Base-by-base conservation (phyloP, 352 stramenopile species). In the Discostella stelligera region DNA sequence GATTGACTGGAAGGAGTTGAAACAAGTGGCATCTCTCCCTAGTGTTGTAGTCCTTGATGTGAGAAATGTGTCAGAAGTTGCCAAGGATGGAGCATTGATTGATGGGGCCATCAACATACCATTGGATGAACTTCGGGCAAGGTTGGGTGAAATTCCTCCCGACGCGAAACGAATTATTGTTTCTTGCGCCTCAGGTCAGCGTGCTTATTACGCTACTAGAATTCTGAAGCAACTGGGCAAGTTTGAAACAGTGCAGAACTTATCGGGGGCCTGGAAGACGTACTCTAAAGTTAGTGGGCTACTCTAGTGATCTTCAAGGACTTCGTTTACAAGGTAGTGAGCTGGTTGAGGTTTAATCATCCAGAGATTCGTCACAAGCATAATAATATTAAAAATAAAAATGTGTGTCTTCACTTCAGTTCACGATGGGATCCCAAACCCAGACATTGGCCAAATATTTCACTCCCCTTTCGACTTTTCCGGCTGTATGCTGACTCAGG, bases 361-460 rank as follows among this genome's bases (percentile, higher is more conserved):
- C 7, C 37, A 44, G 7, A 14, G 1, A 44, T 44, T 44, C 1
- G 7, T 44, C 27, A 32, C 27, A 32, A 32, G 37, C 37, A 44
- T 8, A 10, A 44, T 14, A 14, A 13, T 14, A 44, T 14, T 44
- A 44, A 44, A 44, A 10, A 44, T 44, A 44, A 44, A 44, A 13
- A 44, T 44, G 11, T 32, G 27, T 32, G 11, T 44, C 37, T 11
- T 44, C 16, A 44, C 37, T 52, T 74, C 46, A 84, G 62, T 74
- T 65, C 16, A 79, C 70, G 48, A 90, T 71, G 0, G 87, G 87
- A 81, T 93, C 87, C 77, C 82, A 88, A n/a, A 91, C 74, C 87
- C 87, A 94, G 9, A 94, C 61, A 71, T 93, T 94, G 16, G 89
- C 87, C 37, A 94, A 27, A 70, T 85, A 93, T 62, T 94, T 94